Evolutionary conservation across 2,329 filamentous ascomycete species (phyloP).

Genomic region (Pestalotiopsis sp.): DNA sequence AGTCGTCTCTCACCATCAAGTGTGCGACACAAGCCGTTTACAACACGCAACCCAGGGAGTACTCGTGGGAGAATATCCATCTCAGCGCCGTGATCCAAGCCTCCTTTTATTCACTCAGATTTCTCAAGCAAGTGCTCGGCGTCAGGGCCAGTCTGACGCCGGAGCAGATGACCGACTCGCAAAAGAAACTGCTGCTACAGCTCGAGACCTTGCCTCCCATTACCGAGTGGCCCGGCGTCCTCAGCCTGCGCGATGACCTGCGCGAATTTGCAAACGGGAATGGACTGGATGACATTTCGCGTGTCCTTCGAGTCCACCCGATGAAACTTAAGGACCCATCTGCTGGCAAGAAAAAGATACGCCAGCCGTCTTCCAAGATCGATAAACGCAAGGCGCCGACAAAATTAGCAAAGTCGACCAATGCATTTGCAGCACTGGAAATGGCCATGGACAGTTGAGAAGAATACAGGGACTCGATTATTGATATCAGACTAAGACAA

Average conservation of each 20-base stretch:
- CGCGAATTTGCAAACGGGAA: not conserved
- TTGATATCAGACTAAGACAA: not conserved
- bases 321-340: not conserved
- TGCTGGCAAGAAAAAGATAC: not conserved
- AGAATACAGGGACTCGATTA: not conserved
- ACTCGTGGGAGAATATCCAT: slow-evolving; percentile 62
- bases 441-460: not conserved
- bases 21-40: slow-evolving; percentile 28
- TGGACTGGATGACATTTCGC: not conserved
- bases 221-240: slow-evolving; percentile 9
- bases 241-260: not conserved
- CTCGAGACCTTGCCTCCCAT: slow-evolving; percentile 11
- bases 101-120: slow-evolving; percentile 62
- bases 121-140: slow-evolving; percentile 50
- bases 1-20: slow-evolving; percentile 28
- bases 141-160: slow-evolving; percentile 1
- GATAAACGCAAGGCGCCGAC: not conserved
- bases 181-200: slow-evolving; percentile 4
- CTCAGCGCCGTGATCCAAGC: slow-evolving; percentile 62
- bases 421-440: not conserved
- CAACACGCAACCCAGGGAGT: slow-evolving; percentile 29
- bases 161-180: not conserved
- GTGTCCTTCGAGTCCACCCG: slow-evolving; percentile 5
- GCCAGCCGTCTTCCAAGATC: not conserved
- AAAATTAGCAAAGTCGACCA: not conserved